These are phyloP conservation scores for Candida krabiensis DNA, from an alignment of 805 yeast genomes.

Conservation along the genomic window DNA sequence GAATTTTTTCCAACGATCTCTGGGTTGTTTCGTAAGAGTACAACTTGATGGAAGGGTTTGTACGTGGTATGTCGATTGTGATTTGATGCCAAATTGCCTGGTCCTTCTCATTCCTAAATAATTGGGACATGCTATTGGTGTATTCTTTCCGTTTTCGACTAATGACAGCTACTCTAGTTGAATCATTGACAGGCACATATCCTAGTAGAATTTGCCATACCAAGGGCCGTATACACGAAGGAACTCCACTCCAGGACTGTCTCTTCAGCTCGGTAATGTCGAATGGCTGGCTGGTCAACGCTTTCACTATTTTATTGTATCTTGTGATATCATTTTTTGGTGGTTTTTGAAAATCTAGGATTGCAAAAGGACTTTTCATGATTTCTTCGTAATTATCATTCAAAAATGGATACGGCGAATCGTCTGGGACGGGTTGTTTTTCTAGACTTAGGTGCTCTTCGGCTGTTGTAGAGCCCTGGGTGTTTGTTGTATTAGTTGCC, in stretches of 20 bases:
- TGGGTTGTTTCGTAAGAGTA: conserved; percentile 74
- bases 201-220: conserved; percentile 92
- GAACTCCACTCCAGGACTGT: conserved; percentile 94
- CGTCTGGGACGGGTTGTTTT: conserved; percentile 12
- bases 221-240: conserved; percentile 72
- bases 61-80: conserved; percentile 90
- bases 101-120: conserved; percentile 59
- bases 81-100: conserved; percentile 93
- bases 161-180: conserved; percentile 68
- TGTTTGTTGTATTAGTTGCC: too few species aligned
- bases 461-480: not conserved
- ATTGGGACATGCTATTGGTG: conserved; percentile 67
- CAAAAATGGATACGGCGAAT: conserved; percentile 24
- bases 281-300: conserved; percentile 55
- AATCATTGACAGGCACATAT: conserved; percentile 82
- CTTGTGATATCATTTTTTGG: conserved; percentile 49
- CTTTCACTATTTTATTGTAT: conserved; percentile 63
- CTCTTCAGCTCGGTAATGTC: conserved; percentile 70
- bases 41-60: conserved; percentile 79
- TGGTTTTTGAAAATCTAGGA: conserved; percentile 29
- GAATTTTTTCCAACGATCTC: conserved; percentile 71
- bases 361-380: conserved; percentile 42
- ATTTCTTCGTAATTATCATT: conserved; percentile 36
- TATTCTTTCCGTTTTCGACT: conserved; percentile 85
- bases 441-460: conserved; percentile 7